phyloP scores from a whole-genome alignment of 1,284 basidiomycete species.

The Cryptococcus sp. region DNA sequence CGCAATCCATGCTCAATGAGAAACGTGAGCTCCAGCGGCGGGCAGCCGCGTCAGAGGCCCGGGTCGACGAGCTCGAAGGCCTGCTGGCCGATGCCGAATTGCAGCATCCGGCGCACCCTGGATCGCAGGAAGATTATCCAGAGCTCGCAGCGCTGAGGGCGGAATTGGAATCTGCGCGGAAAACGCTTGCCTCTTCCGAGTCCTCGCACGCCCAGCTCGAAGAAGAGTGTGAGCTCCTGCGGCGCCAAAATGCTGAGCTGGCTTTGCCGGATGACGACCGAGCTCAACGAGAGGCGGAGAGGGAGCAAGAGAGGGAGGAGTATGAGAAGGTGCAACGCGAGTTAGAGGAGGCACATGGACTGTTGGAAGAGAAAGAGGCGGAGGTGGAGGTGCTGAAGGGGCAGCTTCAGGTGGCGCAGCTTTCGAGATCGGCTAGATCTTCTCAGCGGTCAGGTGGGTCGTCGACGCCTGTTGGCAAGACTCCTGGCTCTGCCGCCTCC shows the following conservation, averaged over 20 bases:
- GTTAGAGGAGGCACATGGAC: constrained; percentile 18
- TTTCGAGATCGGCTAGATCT: constrained; percentile 5
- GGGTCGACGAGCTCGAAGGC: constrained; percentile 9
- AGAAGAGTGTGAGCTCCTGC: constrained; percentile 4
- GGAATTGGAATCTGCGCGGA: constrained; percentile 12
- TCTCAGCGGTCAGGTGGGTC: constrained; percentile 14
- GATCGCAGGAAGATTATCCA: not conserved
- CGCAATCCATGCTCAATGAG: too few species aligned
- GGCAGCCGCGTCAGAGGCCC: not conserved
- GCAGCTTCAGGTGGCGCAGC: constrained; percentile 16
- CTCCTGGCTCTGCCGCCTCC: not conserved
- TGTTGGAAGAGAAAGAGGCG: constrained; percentile 26
- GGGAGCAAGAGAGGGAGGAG: constrained; percentile 9
- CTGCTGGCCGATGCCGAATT: constrained; percentile 9
- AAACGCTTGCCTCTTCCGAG: constrained; percentile 14
- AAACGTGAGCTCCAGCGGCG: too few species aligned
- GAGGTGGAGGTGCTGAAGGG: constrained; percentile 31
- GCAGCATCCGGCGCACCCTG: not conserved
- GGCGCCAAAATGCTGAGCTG: constrained; percentile 2
- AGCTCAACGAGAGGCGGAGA: constrained; percentile 4
- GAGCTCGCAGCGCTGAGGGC: constrained; percentile 9
- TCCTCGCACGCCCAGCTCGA: constrained; percentile 9
- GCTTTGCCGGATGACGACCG: not conserved
- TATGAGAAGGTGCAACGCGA: constrained; percentile 16
- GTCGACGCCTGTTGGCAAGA: constrained; percentile 3